Evolutionary conservation across 129 eudicot genomes (phyloP).

Genomic region (Lactuca saligna): DNA sequence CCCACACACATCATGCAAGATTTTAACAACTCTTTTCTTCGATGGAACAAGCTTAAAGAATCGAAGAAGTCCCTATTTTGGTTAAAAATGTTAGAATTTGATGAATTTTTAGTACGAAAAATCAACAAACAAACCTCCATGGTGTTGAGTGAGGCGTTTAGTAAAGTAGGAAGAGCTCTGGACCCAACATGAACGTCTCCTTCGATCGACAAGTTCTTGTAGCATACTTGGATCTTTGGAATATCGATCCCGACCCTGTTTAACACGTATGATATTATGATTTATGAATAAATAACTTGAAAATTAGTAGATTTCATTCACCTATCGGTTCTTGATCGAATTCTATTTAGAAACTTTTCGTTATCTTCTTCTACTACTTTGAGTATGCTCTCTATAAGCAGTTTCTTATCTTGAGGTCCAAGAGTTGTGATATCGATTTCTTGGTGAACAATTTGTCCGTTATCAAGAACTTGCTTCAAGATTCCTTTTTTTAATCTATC

Average conservation of each 20-base stretch:
- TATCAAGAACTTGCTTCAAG: slow-evolving; percentile 32
- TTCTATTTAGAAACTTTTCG: slow-evolving; percentile 49
- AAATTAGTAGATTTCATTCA: slow-evolving; percentile 14
- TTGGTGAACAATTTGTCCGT: slow-evolving; percentile 47
- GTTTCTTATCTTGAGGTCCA: slow-evolving; percentile 52
- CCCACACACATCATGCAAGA: slow-evolving; percentile 66
- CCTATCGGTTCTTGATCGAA: slow-evolving; percentile 56
- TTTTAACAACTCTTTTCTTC: slow-evolving; percentile 51
- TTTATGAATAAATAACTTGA: background rate
- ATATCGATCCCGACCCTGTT: slow-evolving; percentile 36
- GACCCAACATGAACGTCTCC: slow-evolving; percentile 38
- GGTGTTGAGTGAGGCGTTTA: slow-evolving; percentile 43
- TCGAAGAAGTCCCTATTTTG: slow-evolving; percentile 44
- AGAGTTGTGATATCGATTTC: slow-evolving; percentile 52
- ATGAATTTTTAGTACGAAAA: background rate
- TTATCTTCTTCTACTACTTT: slow-evolving; percentile 60
- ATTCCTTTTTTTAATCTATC: slow-evolving; percentile 43
- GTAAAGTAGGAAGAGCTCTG: slow-evolving; percentile 38
- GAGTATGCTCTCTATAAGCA: slow-evolving; percentile 49
- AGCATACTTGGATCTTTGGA: slow-evolving; percentile 33
- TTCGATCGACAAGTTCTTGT: slow-evolving; percentile 29
- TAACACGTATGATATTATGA: background rate
- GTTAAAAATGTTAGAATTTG: background rate
- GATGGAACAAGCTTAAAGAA: slow-evolving; percentile 46
- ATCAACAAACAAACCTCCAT: slow-evolving; percentile 43